Conservation (phyloP, 2,329 filamentous ascomycete species). For the Beauveria caledonica region DNA sequence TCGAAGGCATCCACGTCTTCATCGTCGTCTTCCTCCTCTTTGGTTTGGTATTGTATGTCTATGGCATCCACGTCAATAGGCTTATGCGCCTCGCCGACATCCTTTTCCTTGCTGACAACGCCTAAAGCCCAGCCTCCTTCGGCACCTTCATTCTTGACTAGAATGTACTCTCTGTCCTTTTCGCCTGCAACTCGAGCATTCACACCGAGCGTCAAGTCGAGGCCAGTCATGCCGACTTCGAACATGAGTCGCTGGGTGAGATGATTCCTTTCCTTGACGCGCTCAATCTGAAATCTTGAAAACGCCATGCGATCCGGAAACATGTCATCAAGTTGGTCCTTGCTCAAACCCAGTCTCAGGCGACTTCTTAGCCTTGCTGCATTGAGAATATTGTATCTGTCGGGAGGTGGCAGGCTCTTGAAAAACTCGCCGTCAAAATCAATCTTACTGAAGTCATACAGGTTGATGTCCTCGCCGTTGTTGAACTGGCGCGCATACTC, state of each 20-base stretch:
- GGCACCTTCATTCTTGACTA: slow-evolving; percentile 90
- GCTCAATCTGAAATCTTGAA: slow-evolving; percentile 90
- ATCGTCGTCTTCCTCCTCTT: slow-evolving; percentile 54
- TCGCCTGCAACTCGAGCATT: slow-evolving; percentile 70
- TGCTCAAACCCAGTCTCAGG: slow-evolving; percentile 89
- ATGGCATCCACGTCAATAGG: slow-evolving; percentile 84
- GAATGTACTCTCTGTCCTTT: slow-evolving; percentile 84
- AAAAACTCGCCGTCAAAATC: slow-evolving; percentile 97
- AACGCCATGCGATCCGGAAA: slow-evolving; percentile 98
- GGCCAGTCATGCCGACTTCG: slow-evolving; percentile 79
- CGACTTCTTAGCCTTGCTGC: slow-evolving; percentile 82
- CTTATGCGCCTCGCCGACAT: slow-evolving; percentile 70
- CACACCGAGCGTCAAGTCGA: slow-evolving; percentile 60
- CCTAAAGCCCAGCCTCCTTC: slow-evolving; percentile 95
- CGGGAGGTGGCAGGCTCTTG: slow-evolving; percentile 75
- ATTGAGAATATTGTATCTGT: slow-evolving; percentile 96
- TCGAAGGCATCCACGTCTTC: slow-evolving; percentile 73
- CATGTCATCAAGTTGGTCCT: slow-evolving; percentile 93
- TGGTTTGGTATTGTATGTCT: slow-evolving; percentile 47
- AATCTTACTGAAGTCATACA: slow-evolving; percentile 97
- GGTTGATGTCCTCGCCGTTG: slow-evolving; percentile 78
- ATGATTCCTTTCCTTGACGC: slow-evolving; percentile 86
- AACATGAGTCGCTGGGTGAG: slow-evolving; percentile 93
- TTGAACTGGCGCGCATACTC: slow-evolving; percentile 91
- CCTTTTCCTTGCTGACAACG: slow-evolving; percentile 79